Evolutionary conservation across 2,329 filamentous ascomycete genomes (phyloP).

Genomic region (Pseudodiploospora longispora): DNA sequence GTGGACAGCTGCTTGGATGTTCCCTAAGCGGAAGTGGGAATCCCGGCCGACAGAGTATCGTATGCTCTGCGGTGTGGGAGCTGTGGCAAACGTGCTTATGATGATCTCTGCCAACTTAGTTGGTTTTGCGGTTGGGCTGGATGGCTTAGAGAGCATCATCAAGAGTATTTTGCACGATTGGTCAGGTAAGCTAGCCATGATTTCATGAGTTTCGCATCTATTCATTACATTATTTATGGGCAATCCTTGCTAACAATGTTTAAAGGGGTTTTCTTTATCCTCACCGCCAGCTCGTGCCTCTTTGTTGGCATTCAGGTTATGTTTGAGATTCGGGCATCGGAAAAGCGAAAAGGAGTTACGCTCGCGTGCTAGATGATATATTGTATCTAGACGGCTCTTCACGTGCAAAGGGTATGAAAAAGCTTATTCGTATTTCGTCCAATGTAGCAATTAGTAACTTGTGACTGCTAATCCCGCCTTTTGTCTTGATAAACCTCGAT

Average conservation of each 20-base stretch:
- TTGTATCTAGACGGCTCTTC: not conserved
- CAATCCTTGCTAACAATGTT: conserved; percentile 14
- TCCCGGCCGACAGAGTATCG: conserved; percentile 64
- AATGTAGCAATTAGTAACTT: no score
- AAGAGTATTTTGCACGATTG: conserved; percentile 67
- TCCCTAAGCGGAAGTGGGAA: conserved; percentile 67
- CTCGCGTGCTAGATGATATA: conserved; percentile 60
- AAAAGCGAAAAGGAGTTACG: conserved; percentile 72
- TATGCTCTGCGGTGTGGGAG: conserved; percentile 71
- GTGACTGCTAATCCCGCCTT: no score
- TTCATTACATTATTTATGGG: not conserved
- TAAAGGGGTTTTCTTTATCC: conserved; percentile 62
- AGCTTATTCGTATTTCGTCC: no score
- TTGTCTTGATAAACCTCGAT: no score
- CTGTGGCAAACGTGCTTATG: conserved; percentile 78
- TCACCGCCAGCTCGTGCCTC: conserved; percentile 60
- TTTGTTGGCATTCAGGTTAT: conserved; percentile 88
- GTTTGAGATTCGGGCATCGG: conserved; percentile 87
- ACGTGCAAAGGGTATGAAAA: no score
- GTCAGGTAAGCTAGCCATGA: conserved; percentile 41
- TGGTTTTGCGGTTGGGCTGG: conserved; percentile 85
- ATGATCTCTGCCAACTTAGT: conserved; percentile 95
- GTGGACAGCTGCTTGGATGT: conserved; percentile 60
- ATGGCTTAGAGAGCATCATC: conserved; percentile 73
- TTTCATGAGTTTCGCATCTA: not conserved